phyloP scores from a whole-genome alignment of 345 rosid genomes.

The Punica granatum region DNA sequence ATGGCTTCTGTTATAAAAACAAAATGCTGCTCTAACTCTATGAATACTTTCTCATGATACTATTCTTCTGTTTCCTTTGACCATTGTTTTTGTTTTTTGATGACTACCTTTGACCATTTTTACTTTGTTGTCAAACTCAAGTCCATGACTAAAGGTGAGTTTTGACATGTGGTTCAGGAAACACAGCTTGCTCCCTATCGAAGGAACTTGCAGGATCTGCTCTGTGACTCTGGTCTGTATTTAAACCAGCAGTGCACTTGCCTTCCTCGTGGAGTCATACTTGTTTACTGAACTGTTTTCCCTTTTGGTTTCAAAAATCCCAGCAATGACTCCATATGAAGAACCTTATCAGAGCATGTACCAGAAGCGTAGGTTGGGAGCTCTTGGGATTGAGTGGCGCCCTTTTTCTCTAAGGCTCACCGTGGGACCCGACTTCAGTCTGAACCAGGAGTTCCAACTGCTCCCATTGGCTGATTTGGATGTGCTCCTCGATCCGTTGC shows the following conservation, averaged over 20 bases:
- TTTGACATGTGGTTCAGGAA: slow-evolving; percentile 49
- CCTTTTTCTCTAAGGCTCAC: slow-evolving; percentile 69
- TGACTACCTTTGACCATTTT: background rate
- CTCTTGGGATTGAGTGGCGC: slow-evolving; percentile 87
- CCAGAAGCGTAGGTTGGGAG: slow-evolving; percentile 87
- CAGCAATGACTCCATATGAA: slow-evolving; percentile 88
- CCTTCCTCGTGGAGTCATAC: background rate
- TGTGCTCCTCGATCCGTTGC: slow-evolving; percentile 57
- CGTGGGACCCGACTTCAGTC: slow-evolving; percentile 82
- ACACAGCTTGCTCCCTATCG: slow-evolving; percentile 83
- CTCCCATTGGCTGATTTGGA: slow-evolving; percentile 89
- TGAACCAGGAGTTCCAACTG: slow-evolving; percentile 76
- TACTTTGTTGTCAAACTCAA: background rate
- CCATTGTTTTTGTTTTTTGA: background rate
- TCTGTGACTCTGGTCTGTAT: slow-evolving; percentile 86
- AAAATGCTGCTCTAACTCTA: background rate
- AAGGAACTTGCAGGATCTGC: slow-evolving; percentile 96
- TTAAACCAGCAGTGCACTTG: background rate
- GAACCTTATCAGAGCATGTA: slow-evolving; percentile 97
- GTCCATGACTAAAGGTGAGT: background rate
- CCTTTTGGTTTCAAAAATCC: slow-evolving; percentile 17
- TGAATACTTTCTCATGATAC: background rate
- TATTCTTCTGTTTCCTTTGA: background rate
- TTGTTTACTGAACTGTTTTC: slow-evolving; percentile 11
- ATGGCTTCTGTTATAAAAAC: background rate